A percentile compares a stretch with the other conserved stretches of the same genome.
Evolutionary conservation across 805 yeast genomes (phyloP).

Genomic region (Cyberlindnera maritima): DNA sequence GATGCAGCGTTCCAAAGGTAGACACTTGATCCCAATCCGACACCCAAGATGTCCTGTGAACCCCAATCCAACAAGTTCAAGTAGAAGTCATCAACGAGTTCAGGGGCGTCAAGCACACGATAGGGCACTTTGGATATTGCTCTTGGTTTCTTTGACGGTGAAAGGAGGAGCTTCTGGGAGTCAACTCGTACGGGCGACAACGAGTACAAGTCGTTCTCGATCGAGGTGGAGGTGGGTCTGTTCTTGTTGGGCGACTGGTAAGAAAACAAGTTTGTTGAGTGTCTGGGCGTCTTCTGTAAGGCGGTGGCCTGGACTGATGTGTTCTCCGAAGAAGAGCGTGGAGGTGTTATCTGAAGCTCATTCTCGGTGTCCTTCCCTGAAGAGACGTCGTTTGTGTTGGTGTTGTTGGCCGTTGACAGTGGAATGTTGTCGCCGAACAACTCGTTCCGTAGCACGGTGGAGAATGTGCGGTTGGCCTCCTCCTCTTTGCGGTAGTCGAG

Average conservation of each 20-base stretch:
- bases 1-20: conserved; percentile 88
- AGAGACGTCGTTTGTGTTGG: conserved; percentile 21
- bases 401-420: conserved; percentile 23
- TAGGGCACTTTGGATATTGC: conserved; percentile 84
- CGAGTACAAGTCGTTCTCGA: conserved; percentile 74
- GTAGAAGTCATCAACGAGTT: conserved; percentile 85
- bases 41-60: conserved; percentile 80
- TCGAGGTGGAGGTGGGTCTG: conserved; percentile 56
- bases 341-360: conserved; percentile 29
- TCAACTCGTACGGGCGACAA: conserved; percentile 87
- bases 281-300: conserved; percentile 35
- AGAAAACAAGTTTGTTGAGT: conserved; percentile 59
- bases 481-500: conserved; percentile 66
- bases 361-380: conserved; percentile 32
- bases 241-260: conserved; percentile 69
- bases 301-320: conserved; percentile 3
- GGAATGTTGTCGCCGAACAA: conserved; percentile 87
- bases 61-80: conserved; percentile 96
- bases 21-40: conserved; percentile 84
- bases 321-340: conserved; percentile 30
- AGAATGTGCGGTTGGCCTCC: conserved; percentile 85
- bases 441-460: conserved; percentile 83
- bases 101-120: conserved; percentile 94
- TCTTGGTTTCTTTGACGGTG: conserved; percentile 80
- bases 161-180: conserved; percentile 71